Evolutionary conservation across 2,329 filamentous ascomycete genomes (phyloP), one percentile per base, ranked within the genome.

Genomic region (Fusarium sp.): DNA sequence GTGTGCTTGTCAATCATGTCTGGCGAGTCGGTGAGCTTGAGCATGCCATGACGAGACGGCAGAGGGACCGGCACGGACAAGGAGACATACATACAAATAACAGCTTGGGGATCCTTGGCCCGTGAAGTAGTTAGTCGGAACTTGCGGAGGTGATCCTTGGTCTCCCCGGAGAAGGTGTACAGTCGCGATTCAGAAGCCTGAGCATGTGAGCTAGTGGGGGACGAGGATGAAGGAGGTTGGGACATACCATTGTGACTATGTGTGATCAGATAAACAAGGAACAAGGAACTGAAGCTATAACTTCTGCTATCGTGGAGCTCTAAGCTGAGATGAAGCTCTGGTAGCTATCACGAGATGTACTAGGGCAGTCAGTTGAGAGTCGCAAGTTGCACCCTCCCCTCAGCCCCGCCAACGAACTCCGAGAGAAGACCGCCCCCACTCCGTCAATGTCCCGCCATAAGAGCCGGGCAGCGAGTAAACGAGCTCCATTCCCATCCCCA

Each of bases 81-180:
- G 53, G 53, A 78, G 76, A 82, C 78, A 74, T 79, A 85, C 90
- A 81, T 91, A 98, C 96, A 98, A 74, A 99, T 97, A 68, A 96
- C 89, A 66, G 94, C 96, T 83, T 97, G 93, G 0, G 94, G 91
- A 50, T 91, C 89, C 78, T 91, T 95, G 57, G 93, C 90, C 71
- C 96, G 86, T 33, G 94, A 97, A 2, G 96, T 98, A 25, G 91
- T 89, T 27, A 99, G 86, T 55, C 96, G 92, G 83, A 99, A 99
- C 82, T 97, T 98, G 80, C 93, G 91, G 71, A 99, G 88, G 77
- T 94, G 90, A 71, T 93, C 90, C 81, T 91, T 96, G 49, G 93
- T 97, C 82, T 96, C 93, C 70, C 89, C 87, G 31, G 93, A 96
- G 87, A 98, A 97, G 64, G 92, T 93, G 83, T 97, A 98, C 68